These are phyloP conservation scores for Lipomyces chichibuensis DNA, from an alignment of 805 yeast genomes.

Conservation along the genomic window DNA sequence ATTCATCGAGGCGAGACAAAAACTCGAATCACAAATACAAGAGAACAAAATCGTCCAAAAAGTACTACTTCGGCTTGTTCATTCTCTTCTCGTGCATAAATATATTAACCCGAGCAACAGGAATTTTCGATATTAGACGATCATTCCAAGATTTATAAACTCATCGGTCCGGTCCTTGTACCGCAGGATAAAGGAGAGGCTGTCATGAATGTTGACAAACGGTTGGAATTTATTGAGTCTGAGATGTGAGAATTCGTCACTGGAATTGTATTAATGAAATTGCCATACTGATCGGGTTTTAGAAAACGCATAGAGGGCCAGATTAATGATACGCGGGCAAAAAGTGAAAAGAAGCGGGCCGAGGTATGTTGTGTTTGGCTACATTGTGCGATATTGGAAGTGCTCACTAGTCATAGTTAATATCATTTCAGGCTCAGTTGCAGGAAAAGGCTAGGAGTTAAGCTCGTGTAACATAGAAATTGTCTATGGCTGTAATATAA, in stretches of 20 bases:
- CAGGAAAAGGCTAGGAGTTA: constrained; percentile 15
- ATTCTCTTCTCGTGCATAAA: background rate
- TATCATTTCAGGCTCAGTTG: constrained; percentile 28
- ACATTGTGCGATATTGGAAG: background rate
- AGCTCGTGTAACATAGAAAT: background rate
- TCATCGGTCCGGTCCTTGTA: constrained; percentile 87
- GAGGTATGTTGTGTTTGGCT: constrained; percentile 42
- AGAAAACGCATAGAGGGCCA: constrained; percentile 69
- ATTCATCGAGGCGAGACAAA: constrained; percentile 72
- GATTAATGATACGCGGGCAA: constrained; percentile 58
- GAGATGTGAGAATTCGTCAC: constrained; percentile 59
- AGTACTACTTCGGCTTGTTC: constrained; percentile 18
- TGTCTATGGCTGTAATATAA: background rate
- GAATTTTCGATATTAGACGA: constrained; percentile 72
- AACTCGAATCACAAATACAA: constrained; percentile 89
- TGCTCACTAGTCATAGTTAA: constrained; percentile 15
- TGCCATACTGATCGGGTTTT: background rate
- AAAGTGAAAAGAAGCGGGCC: constrained; percentile 62
- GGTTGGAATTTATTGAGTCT: constrained; percentile 80
- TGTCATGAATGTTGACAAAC: constrained; percentile 76
- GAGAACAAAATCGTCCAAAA: constrained; percentile 87
- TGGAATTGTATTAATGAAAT: background rate
- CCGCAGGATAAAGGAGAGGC: constrained; percentile 90
- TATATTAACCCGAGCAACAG: constrained; percentile 14
- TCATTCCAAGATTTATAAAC: constrained; percentile 78